A percentile compares a stretch with the other conserved stretches of the same genome.
These are phyloP conservation scores for Mortierella sp. DNA, from an alignment of 371 early-diverging fungal species.

Conservation along the genomic window DNA sequence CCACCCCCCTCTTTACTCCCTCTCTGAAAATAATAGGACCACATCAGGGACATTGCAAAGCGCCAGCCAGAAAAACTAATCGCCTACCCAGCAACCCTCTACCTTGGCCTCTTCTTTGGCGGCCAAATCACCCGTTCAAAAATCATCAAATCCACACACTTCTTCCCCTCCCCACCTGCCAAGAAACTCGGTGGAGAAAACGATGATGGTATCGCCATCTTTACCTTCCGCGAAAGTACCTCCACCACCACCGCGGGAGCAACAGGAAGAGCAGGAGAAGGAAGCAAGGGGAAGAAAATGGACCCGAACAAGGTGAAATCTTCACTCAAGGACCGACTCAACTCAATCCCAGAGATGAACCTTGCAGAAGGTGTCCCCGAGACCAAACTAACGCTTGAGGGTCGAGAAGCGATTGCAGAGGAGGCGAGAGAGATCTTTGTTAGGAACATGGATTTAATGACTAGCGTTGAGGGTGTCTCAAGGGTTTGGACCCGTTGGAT, in stretches of 20 bases:
- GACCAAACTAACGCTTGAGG: constrained; percentile 1
- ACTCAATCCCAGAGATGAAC: constrained; percentile 31
- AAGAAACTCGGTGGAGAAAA: constrained; percentile 43
- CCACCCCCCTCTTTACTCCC: not conserved
- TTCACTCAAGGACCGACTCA: constrained; percentile 30
- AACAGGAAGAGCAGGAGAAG: not conserved
- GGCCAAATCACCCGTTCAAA: constrained; percentile 43
- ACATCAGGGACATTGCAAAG: constrained; percentile 48
- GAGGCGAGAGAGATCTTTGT: constrained; percentile 48
- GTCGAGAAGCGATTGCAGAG: constrained; percentile 25
- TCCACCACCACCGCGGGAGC: not conserved
- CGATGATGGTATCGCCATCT: constrained; percentile 48
- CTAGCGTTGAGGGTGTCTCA: constrained; percentile 32
- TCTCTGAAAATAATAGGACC: constrained; percentile 12
- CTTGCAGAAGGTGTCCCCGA: constrained; percentile 6
- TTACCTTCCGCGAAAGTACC: constrained; percentile 33
- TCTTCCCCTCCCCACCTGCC: constrained; percentile 50
- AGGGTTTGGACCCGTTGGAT: constrained; percentile 46
- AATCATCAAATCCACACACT: constrained; percentile 36
- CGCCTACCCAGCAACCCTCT: constrained; percentile 47
- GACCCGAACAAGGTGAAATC: constrained; percentile 43
- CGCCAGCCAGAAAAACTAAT: constrained; percentile 38
- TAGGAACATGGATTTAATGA: constrained; percentile 45
- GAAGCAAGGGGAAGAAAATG: constrained; percentile 10
- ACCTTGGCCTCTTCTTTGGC: constrained; percentile 48